Percentiles rank a stretch among this genome's conserved stretches.
phyloP scores from a whole-genome alignment of 495 filamentous ascomycete species.

The Penicillium soppii region DNA sequence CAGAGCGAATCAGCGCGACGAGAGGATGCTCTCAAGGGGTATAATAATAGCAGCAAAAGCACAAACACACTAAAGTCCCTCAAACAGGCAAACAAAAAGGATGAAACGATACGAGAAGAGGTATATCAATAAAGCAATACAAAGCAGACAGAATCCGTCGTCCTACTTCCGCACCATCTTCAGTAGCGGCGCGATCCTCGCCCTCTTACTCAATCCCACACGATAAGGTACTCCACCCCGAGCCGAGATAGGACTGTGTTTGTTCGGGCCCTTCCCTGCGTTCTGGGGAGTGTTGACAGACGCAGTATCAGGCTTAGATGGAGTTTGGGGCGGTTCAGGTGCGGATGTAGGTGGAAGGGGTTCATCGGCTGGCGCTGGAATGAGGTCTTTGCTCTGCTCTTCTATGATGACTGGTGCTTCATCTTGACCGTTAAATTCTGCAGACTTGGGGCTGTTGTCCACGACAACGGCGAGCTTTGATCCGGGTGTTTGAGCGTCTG shows the following conservation, averaged over 20 bases:
- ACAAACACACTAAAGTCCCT: not conserved
- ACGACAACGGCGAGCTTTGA: not conserved
- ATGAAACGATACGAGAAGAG: not conserved
- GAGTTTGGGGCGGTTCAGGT: constrained; percentile 15
- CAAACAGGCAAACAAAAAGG: not conserved
- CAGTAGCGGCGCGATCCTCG: constrained; percentile 64
- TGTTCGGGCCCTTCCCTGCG: constrained; percentile 28
- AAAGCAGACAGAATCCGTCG: not conserved
- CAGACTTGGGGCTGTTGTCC: not conserved
- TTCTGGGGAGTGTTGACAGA: constrained; percentile 9
- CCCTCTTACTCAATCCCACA: constrained; percentile 66
- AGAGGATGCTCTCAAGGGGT: constrained; percentile 17
- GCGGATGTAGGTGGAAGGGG: not conserved
- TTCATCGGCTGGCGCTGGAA: not conserved
- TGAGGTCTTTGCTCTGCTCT: not conserved
- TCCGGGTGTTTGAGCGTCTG: not conserved
- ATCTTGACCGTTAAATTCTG: not conserved
- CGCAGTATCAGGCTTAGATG: constrained; percentile 8
- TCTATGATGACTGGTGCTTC: not conserved
- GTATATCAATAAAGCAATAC: not conserved
- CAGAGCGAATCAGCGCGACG: constrained; percentile 1
- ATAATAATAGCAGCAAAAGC: constrained; percentile 20
- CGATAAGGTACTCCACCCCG: constrained; percentile 59
- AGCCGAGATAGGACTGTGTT: constrained; percentile 51
- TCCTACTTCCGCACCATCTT: constrained; percentile 60